Conservation (phyloP, 2,329 filamentous ascomycete species). For the Trichoderma koningiopsis region DNA sequence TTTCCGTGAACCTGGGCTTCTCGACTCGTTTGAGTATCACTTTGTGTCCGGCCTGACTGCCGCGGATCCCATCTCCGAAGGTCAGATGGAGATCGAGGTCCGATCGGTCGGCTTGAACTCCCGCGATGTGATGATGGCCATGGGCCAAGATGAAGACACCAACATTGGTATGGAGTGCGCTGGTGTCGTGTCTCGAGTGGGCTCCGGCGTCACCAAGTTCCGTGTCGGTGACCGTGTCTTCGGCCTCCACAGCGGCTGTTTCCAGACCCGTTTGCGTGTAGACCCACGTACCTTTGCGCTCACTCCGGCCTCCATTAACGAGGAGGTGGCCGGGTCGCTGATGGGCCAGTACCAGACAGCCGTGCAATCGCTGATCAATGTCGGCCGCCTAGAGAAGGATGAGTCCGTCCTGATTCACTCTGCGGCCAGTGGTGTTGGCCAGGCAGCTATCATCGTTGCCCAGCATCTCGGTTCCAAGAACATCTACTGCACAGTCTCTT, state of each 20-base stretch:
- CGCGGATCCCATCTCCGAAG: neutral
- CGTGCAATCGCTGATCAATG: slow-evolving; percentile 29
- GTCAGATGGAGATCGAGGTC: slow-evolving; percentile 29
- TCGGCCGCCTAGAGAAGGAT: slow-evolving; percentile 38
- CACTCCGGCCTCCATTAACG: slow-evolving; percentile 28
- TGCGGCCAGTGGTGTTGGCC: slow-evolving; percentile 39
- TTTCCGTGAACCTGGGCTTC: neutral
- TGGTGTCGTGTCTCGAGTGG: slow-evolving; percentile 32
- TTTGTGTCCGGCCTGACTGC: neutral
- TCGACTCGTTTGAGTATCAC: neutral
- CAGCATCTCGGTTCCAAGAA: slow-evolving; percentile 33
- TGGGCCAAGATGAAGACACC: slow-evolving; percentile 26
- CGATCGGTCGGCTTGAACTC: slow-evolving; percentile 33
- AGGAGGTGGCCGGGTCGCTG: slow-evolving; percentile 37
- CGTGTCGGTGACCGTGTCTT: slow-evolving; percentile 34
- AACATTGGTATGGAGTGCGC: slow-evolving; percentile 30
- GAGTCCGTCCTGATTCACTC: slow-evolving; percentile 41
- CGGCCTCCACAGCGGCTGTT: slow-evolving; percentile 25
- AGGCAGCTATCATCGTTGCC: slow-evolving; percentile 37
- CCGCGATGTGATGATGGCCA: slow-evolving; percentile 32
- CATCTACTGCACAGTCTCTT: neutral
- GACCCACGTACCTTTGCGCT: slow-evolving; percentile 9
- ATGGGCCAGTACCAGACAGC: slow-evolving; percentile 31
- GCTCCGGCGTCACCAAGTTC: slow-evolving; percentile 28
- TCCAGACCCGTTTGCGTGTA: slow-evolving; percentile 11